A percentile compares a stretch with the other conserved stretches of the same genome.
phyloP scores from a whole-genome alignment of 2,329 filamentous ascomycete species.

The Sporothrix inflata region DNA sequence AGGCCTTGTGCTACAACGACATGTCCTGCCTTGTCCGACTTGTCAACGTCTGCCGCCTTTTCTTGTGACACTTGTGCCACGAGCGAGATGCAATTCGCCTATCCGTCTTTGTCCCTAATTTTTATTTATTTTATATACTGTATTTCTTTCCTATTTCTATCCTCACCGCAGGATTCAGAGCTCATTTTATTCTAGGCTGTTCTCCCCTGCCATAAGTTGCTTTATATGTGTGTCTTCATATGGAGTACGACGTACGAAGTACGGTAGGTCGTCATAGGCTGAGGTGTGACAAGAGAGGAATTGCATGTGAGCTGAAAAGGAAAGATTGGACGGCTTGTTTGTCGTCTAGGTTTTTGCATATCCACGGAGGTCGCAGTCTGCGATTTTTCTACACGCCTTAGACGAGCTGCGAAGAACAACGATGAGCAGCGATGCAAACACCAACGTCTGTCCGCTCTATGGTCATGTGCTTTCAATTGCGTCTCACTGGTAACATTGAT shows the following conservation, averaged over 20 bases:
- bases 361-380: no score
- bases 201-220: neutral
- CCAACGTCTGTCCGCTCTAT: neutral
- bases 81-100: neutral
- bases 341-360: neutral
- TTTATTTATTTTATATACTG: neutral
- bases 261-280: neutral
- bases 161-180: neutral
- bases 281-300: neutral
- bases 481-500: neutral
- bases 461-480: neutral
- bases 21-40: neutral
- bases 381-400: neutral
- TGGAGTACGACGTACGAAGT: no score
- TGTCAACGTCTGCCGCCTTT: neutral
- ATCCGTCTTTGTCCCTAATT: neutral
- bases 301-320: neutral
- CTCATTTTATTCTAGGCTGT: neutral
- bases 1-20: constrained; percentile 8
- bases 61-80: neutral
- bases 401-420: neutral
- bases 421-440: no score
- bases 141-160: neutral
- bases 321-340: neutral
- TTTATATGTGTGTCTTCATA: neutral